Percentiles rank a stretch among this genome's conserved stretches.
Evolutionary conservation across 805 yeast genomes (phyloP).

Genomic region (Groenewaldozyma salmanticensis): DNA sequence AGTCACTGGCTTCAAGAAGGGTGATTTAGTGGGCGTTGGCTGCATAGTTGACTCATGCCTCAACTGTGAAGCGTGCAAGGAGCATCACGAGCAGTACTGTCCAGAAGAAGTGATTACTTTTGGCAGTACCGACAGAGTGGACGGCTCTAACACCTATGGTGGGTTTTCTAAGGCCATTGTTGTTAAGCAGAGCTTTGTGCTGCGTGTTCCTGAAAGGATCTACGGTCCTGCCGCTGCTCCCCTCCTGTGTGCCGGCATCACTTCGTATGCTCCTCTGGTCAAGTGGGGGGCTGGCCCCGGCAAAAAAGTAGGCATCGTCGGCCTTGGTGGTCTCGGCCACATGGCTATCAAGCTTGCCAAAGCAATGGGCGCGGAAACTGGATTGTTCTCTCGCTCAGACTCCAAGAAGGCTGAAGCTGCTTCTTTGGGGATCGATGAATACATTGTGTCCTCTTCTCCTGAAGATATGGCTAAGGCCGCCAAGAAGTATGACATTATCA

Average conservation of each 20-base stretch:
- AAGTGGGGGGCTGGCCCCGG: slow-evolving; percentile 40
- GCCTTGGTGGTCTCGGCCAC: slow-evolving; percentile 63
- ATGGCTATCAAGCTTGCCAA: slow-evolving; percentile 50
- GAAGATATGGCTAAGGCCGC: slow-evolving; percentile 26
- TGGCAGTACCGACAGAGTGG: slow-evolving; percentile 34
- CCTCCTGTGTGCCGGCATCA: slow-evolving; percentile 68
- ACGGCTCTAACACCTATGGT: slow-evolving; percentile 60
- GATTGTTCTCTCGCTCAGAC: slow-evolving; percentile 44
- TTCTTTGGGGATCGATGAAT: slow-evolving; percentile 47
- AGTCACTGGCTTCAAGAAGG: slow-evolving; percentile 41
- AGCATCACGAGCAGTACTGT: slow-evolving; percentile 37
- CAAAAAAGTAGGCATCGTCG: slow-evolving; percentile 48
- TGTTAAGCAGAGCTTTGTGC: slow-evolving; percentile 50
- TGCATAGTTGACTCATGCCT: slow-evolving; percentile 56
- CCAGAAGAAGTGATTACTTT: slow-evolving; percentile 34
- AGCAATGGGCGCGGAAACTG: slow-evolving; percentile 55
- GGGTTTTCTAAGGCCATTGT: slow-evolving; percentile 25
- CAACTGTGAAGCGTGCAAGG: slow-evolving; percentile 49
- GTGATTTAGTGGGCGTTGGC: slow-evolving; percentile 75
- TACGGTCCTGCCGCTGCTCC: slow-evolving; percentile 43
- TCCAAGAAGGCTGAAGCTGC: slow-evolving; percentile 43
- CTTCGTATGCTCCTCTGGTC: slow-evolving; percentile 56
- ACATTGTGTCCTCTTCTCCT: slow-evolving; percentile 42
- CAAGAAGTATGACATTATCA: slow-evolving; percentile 39
- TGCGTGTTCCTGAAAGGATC: slow-evolving; percentile 50